Evolutionary conservation across 345 rosid species (phyloP).

Genomic region (Euphorbia peplus): DNA sequence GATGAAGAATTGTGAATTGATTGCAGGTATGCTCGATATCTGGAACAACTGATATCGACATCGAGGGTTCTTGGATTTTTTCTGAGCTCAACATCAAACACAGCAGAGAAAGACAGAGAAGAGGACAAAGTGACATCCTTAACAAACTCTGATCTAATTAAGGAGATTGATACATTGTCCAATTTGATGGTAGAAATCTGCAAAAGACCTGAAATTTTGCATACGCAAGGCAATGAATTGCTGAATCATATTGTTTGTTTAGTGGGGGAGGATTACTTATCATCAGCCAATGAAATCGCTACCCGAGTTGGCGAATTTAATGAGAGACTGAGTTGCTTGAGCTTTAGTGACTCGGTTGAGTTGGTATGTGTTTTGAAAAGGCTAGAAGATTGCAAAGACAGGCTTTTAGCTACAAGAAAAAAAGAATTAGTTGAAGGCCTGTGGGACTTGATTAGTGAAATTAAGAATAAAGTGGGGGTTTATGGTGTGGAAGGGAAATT

Average conservation of each 20-base stretch:
- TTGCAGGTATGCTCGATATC: constrained; percentile 60
- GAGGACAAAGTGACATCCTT: constrained; percentile 52
- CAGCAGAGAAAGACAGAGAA: constrained; percentile 40
- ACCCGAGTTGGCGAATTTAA: constrained; percentile 55
- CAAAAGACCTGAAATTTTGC: constrained; percentile 43
- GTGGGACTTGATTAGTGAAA: constrained; percentile 47
- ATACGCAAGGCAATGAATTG: constrained; percentile 33
- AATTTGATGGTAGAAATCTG: constrained; percentile 50
- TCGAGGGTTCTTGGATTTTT: constrained; percentile 68
- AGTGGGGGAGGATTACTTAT: constrained; percentile 56
- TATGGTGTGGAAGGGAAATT: constrained; percentile 23
- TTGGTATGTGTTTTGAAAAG: constrained; percentile 53
- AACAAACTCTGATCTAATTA: constrained; percentile 44
- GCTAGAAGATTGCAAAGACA: constrained; percentile 51
- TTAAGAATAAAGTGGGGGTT: constrained; percentile 31
- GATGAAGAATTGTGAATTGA: too few relatives aligned
- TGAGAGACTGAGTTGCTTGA: constrained; percentile 44
- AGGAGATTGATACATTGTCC: constrained; percentile 52
- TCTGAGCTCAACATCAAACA: constrained; percentile 49
- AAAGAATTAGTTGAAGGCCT: constrained; percentile 42
- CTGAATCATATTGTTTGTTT: constrained; percentile 36
- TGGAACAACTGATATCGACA: constrained; percentile 59
- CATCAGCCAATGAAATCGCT: constrained; percentile 47
- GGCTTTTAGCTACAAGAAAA: constrained; percentile 34
- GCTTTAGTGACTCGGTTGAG: constrained; percentile 65